These are phyloP conservation scores for Fusarium tuaranense DNA, from an alignment of 2,329 filamentous ascomycete genomes.

Conservation along the genomic window DNA sequence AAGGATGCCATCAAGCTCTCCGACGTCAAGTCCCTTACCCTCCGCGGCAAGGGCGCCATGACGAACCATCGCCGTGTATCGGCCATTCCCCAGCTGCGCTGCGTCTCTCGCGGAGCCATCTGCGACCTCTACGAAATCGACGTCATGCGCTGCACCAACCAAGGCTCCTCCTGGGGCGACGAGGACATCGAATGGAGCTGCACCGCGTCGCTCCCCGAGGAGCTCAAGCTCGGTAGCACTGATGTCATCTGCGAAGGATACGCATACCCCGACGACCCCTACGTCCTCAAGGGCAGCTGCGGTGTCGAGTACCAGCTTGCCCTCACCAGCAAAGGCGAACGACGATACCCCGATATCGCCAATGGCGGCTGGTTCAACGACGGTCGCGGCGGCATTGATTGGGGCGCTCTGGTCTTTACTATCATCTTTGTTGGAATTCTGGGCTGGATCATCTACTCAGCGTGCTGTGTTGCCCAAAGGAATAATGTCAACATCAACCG, in stretches of 20 bases:
- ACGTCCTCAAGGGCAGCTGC: constrained; percentile 91
- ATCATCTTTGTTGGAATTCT: constrained; percentile 70
- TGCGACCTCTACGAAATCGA: constrained; percentile 81
- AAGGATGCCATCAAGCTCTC: constrained; percentile 69
- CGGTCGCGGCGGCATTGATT: constrained; percentile 47
- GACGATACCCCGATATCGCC: constrained; percentile 71
- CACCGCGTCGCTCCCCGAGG: constrained; percentile 69
- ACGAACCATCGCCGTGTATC: constrained; percentile 82
- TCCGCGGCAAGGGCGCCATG: constrained; percentile 70
- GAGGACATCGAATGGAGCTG: constrained; percentile 95
- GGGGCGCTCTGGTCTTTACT: constrained; percentile 65
- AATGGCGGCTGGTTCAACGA: constrained; percentile 52
- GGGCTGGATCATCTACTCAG: constrained; percentile 71
- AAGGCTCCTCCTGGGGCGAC: constrained; percentile 80
- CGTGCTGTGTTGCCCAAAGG: constrained; percentile 49
- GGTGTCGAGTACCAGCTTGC: constrained; percentile 89
- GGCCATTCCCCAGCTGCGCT: constrained; percentile 82
- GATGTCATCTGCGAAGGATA: constrained; percentile 97
- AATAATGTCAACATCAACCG: constrained; percentile 19
- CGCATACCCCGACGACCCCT: constrained; percentile 78
- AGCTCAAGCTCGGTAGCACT: constrained; percentile 81
- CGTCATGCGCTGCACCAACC: constrained; percentile 89
- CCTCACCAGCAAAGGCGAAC: constrained; percentile 81
- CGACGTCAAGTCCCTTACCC: constrained; percentile 80
- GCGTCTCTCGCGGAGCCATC: constrained; percentile 73